Evolutionary conservation across 768 basidiomycete genomes (phyloP), one percentile per base, ranked within the genome.

Genomic region (Daedalea quercina): DNA sequence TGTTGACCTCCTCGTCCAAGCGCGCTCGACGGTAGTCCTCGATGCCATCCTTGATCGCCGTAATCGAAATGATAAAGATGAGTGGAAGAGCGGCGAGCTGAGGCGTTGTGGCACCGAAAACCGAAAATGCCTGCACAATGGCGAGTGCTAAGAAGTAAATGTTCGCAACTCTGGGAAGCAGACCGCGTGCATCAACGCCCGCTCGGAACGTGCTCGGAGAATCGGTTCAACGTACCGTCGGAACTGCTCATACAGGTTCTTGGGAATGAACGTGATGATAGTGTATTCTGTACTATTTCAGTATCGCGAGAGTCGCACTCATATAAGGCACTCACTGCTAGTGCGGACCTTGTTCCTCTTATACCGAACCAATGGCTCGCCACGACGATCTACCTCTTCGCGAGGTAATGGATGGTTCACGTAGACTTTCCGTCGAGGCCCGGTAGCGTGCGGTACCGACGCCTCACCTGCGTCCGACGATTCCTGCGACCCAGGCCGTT

Each of bases 161-260:
- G 69, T 98, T 98, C 53, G 94, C 94, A 47, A 92, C 82, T 35
- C 87, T 87, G 62, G 40, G 26, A 31, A 31, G 6, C 28, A 11
- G 28, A 35, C n/a, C 2, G 22, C 9, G 15, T 34, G 26, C 17
- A 28, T 44, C 42, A 44, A 26, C 20, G 22, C 11, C 9, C 45
- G 26, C 3, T 3, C 17, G 24, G 9, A 2, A 35, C 13, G 24
- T 43, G 3, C 4, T 17, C 15, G 25, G n/a, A 17, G 28, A 4
- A 26, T 41, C 8, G 9, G 40, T 35, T 31, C 24, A 22, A 28
- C 52, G 20, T 56, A 86, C 85, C 94, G 79, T 56, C 90, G 78
- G 65, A 98, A 99, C 65, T 99, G 95, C 69, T 97, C 93, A 59
- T 84, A 90, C 58, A 98, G 69, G 66, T 97, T 96, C 78, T 90